phyloP scores from a whole-genome alignment of 441 rosid species.

The Cnidoscolus chayamansa region DNA sequence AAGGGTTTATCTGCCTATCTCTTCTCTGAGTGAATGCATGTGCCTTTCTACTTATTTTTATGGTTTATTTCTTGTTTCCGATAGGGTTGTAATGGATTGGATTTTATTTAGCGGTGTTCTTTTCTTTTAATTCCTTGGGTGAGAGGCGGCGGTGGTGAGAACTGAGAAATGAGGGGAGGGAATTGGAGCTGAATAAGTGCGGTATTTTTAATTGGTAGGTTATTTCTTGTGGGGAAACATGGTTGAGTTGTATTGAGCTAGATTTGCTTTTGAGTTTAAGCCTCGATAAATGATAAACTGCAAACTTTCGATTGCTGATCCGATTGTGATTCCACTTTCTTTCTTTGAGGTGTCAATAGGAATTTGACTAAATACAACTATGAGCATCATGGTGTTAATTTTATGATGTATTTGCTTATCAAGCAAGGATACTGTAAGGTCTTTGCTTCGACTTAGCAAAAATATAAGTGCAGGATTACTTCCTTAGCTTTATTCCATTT shows the following conservation, averaged over 20 bases:
- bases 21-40: constrained; percentile 1
- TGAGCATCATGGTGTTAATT: background rate
- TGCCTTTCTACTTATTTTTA: background rate
- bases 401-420: background rate
- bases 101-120: background rate
- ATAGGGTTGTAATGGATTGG: background rate
- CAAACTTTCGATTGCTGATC: background rate
- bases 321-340: background rate
- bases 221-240: background rate
- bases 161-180: background rate
- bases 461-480: background rate
- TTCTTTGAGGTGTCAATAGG: background rate
- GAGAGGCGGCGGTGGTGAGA: too few species aligned
- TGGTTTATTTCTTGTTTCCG: background rate
- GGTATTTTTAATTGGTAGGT: background rate
- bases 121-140: too few species aligned
- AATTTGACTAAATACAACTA: background rate
- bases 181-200: background rate
- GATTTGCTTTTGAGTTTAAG: background rate
- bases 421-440: background rate
- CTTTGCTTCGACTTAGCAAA: background rate
- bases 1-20: background rate
- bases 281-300: background rate
- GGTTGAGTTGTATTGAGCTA: background rate
- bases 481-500: background rate